These are phyloP conservation scores for Gracilariopsis chorda DNA, from an alignment of 23 red algal species.

Conservation along the genomic window DNA sequence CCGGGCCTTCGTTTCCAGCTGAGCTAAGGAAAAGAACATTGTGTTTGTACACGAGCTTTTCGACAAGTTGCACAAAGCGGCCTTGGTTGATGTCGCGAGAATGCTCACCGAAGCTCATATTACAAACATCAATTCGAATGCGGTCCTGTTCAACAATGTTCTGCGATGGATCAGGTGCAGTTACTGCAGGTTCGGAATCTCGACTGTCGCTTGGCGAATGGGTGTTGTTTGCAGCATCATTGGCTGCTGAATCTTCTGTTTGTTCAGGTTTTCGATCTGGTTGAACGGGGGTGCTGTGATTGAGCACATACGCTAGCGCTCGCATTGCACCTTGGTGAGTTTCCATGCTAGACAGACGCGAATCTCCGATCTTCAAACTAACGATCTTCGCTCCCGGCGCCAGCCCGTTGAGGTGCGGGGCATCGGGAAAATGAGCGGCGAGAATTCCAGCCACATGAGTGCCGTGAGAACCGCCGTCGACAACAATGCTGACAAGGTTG, in stretches of 20 bases:
- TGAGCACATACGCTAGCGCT: conserved; percentile 63
- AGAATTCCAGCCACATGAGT: conserved; percentile 81
- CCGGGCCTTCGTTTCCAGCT: conserved; percentile 78
- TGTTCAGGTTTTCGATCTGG: neutral
- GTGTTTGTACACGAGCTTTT: conserved; percentile 55
- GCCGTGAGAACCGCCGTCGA: conserved; percentile 75
- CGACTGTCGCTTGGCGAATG: neutral
- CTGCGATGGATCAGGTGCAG: neutral
- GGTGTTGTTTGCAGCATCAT: neutral
- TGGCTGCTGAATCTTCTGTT: neutral
- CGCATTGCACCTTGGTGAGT: conserved; percentile 75
- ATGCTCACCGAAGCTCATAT: conserved; percentile 81
- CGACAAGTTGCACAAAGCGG: conserved; percentile 49
- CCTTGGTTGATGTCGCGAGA: conserved; percentile 48
- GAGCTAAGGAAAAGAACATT: conserved; percentile 76
- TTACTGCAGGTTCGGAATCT: neutral
- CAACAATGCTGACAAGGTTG: conserved; percentile 51
- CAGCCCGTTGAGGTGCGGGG: conserved; percentile 43
- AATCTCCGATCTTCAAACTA: conserved; percentile 77
- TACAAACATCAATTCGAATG: conserved; percentile 57
- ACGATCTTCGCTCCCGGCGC: conserved; percentile 78
- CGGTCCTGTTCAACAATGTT: neutral
- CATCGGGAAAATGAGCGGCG: conserved; percentile 48
- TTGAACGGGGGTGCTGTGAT: conserved; percentile 2
- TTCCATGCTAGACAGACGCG: conserved; percentile 68